Evolutionary conservation across 2,329 filamentous ascomycete genomes (phyloP), one percentile per base, ranked within the genome.

Genomic region (Bretziella fagacearum): DNA sequence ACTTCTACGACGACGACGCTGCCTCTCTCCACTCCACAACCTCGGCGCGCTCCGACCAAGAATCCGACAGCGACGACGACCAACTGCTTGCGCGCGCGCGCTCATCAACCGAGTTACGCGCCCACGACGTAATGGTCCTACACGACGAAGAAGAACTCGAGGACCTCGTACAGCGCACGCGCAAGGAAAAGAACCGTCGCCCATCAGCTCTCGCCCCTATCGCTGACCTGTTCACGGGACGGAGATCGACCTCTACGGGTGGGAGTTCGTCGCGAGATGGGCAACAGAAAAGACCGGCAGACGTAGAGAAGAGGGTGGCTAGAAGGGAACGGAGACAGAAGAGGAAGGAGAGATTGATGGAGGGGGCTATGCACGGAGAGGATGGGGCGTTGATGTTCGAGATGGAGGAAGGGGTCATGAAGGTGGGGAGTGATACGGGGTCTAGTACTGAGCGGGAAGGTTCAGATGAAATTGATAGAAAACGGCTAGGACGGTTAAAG

Each of bases 311-410:
- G 53, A 66, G 70, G 52, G 60, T 60, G 48, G 61, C 60, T 40
- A 64, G 73, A 40, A 67, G 68, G 48, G 61, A 65, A 35, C 65
- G 72, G 57, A 64, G 73, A 46, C 62, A 64, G 53, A 64, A 67
- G 55, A 75, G 73, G 61, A 68, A 64, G 63, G 68, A 70, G 52
- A 66, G 62, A 53, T 59, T 73, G 57, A 61, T 69, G 54, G 64
- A 67, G 47, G 65, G 71, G 45, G 74, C 74, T 3, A 65, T 65
- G 22, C 61, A 76, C 51, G 77, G 77, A 47, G 81, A 84, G 57
- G 76, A 84, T 54, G 79, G 80, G 30, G 74, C 79, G 60, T 66
- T 93, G 56, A 84, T 93, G 79, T 87, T 84, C 60, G 83, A 91
- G 63, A 84, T 89, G 81, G 87, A 95, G 61, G 81, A 86, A 58